phyloP scores from a whole-genome alignment of 495 filamentous ascomycete species.

The Cryomyces minteri region DNA sequence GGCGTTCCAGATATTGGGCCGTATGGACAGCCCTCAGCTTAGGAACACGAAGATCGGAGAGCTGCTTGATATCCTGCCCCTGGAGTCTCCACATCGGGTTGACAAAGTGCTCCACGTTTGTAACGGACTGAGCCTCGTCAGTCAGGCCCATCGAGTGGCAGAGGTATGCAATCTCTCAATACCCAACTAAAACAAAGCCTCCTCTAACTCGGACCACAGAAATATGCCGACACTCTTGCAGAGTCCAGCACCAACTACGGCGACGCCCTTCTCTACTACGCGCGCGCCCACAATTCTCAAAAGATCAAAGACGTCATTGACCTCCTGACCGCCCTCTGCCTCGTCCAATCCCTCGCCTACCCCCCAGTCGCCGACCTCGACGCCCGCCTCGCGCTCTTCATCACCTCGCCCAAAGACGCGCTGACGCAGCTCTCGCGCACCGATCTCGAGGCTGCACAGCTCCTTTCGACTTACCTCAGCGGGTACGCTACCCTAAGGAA shows the following conservation, averaged over 20 bases:
- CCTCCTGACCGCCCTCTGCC: slow-evolving; percentile 68
- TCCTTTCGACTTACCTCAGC: slow-evolving; percentile 66
- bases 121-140: slow-evolving; percentile 46
- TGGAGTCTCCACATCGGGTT: slow-evolving; percentile 45
- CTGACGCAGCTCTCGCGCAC: slow-evolving; percentile 42
- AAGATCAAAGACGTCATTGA: slow-evolving; percentile 71
- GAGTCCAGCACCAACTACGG: slow-evolving; percentile 55
- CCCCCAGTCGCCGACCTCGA: slow-evolving; percentile 52
- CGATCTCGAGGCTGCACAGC: slow-evolving; percentile 59
- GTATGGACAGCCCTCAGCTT: slow-evolving; percentile 44
- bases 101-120: slow-evolving; percentile 59
- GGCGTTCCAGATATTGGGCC: slow-evolving; percentile 53
- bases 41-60: slow-evolving; percentile 49
- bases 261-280: slow-evolving; percentile 67
- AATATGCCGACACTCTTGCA: slow-evolving; percentile 54
- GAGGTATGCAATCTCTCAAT: slow-evolving; percentile 36
- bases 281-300: slow-evolving; percentile 49
- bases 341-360: slow-evolving; percentile 65
- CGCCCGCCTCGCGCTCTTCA: slow-evolving; percentile 39
- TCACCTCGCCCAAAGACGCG: slow-evolving; percentile 45
- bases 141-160: slow-evolving; percentile 51
- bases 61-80: slow-evolving; percentile 41
- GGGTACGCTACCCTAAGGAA: slow-evolving; percentile 76
- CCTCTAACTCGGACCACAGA: slow-evolving; percentile 24
- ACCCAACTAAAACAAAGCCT: not conserved